Conservation (phyloP, 2,329 filamentous ascomycete genomes). For the Aspergillus tubingensis region DNA sequence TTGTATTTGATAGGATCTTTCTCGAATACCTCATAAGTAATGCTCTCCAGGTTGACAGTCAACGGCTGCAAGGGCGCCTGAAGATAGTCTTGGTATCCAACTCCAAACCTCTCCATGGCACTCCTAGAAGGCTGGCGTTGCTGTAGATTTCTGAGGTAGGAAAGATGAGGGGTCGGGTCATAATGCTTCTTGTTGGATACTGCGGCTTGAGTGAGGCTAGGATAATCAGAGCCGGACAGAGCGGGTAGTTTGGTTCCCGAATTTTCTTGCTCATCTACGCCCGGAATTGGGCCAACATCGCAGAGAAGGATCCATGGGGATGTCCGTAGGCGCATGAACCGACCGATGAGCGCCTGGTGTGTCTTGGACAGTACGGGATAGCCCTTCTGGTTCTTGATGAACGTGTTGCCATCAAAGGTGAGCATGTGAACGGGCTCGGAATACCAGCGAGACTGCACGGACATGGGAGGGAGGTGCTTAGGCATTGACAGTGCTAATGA, state of each 20-base stretch:
- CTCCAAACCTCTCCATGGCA: constrained; percentile 65
- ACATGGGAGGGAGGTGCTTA: constrained; percentile 57
- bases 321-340: constrained; percentile 58
- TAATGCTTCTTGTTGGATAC: constrained; percentile 51
- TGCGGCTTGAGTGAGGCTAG: constrained; percentile 69
- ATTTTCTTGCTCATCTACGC: constrained; percentile 37
- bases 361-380: constrained; percentile 60
- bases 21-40: constrained; percentile 98
- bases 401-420: constrained; percentile 54
- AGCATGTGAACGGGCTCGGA: constrained; percentile 63
- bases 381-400: constrained; percentile 60
- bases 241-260: constrained; percentile 20
- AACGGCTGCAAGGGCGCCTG: constrained; percentile 93
- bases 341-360: constrained; percentile 59
- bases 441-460: constrained; percentile 62
- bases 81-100: constrained; percentile 87
- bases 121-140: constrained; percentile 70
- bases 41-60: constrained; percentile 93
- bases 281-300: constrained; percentile 58
- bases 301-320: constrained; percentile 63
- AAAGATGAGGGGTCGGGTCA: constrained; percentile 67
- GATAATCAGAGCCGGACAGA: constrained; percentile 53
- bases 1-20: constrained; percentile 98
- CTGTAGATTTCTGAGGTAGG: constrained; percentile 83
- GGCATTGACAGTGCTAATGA: constrained; percentile 58